Evolutionary conservation across 2,329 filamentous ascomycete genomes (phyloP), one percentile per base, ranked within the genome.

Genomic region (Emergomyces africanus): DNA sequence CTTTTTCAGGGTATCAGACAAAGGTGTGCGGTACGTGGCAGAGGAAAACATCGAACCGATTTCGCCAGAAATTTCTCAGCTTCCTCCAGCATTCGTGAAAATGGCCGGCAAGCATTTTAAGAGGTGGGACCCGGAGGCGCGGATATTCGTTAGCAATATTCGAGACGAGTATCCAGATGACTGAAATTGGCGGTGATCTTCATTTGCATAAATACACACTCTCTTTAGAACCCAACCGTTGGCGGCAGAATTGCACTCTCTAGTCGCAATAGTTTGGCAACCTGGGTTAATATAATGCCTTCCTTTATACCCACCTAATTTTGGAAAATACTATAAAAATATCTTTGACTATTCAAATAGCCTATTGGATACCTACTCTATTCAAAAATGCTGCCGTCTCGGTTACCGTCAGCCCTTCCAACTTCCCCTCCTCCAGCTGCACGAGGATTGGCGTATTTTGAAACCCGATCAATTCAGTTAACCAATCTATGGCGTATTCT

Each of bases 81-180:
- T 81, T 28, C 77, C 72, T 0, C 59, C 55, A 18, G 63, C 63
- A 1, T 68, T 95, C 62, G 80, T 89, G 68, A 78, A 78, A 51
- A 73, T 88, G 64, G 89, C 90, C 2, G 94, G 94, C 0, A 87
- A 86, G 66, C 89, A 89, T 71, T 97, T 99, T 72, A 95, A 89
- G 72, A 80, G 90, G 48, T 97, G 90, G 79, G 89, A 96, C 72
- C 68, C 71, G 4, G 76, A 75, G 39, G 78, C 74, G 0, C 83
- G 83, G 64, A 78, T 74, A 3, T 99, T 97, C 74, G 80, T 96
- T 37, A 95, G 90, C 66, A 97, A 96, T 71, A 78, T 88, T 57
- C 74, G 75, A 65, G 89, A 95, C 66, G 84, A 91, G 67, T 96
- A 90, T 72, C 92, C 92, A 0, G 87, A 96, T 68, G 89, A 95